Percentiles rank a stretch among this genome's conserved stretches.
These are phyloP conservation scores for Ehretia macrophylla DNA, from an alignment of 257 asterid species.

Conservation along the genomic window DNA sequence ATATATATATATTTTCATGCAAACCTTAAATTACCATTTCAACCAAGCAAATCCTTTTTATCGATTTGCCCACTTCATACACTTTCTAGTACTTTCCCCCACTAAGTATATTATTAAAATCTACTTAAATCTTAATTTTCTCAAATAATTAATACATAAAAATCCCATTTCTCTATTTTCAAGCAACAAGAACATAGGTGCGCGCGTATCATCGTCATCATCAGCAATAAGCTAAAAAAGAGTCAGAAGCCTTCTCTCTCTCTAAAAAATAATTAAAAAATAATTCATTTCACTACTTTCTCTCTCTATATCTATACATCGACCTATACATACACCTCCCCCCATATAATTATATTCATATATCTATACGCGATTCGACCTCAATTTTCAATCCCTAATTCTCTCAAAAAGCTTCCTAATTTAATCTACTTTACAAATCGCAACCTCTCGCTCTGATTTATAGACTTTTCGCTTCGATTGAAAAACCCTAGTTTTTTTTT, in stretches of 20 bases:
- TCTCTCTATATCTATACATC: constrained; percentile 52
- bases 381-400: constrained; percentile 27
- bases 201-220: constrained; percentile 16
- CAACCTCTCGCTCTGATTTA: not conserved
- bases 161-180: not conserved
- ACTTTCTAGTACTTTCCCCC: too few relatives aligned
- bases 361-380: constrained; percentile 38
- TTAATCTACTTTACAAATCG: constrained; percentile 6
- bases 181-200: not conserved
- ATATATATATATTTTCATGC: too few relatives aligned
- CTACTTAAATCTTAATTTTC: too few relatives aligned
- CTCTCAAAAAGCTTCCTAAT: constrained; percentile 4
- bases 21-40: too few relatives aligned
- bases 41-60: too few relatives aligned
- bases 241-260: constrained; percentile 31
- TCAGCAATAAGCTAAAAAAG: constrained; percentile 13
- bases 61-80: too few relatives aligned
- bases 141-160: too few relatives aligned
- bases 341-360: constrained; percentile 28
- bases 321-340: constrained; percentile 22
- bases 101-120: too few relatives aligned
- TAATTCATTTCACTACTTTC: constrained; percentile 24
- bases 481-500: constrained; percentile 35
- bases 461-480: constrained; percentile 3
- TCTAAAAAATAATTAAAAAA: constrained; percentile 11